phyloP scores from a whole-genome alignment of 2,329 filamentous ascomycete genomes.

The Aspergillus pseudoviridinutans region DNA sequence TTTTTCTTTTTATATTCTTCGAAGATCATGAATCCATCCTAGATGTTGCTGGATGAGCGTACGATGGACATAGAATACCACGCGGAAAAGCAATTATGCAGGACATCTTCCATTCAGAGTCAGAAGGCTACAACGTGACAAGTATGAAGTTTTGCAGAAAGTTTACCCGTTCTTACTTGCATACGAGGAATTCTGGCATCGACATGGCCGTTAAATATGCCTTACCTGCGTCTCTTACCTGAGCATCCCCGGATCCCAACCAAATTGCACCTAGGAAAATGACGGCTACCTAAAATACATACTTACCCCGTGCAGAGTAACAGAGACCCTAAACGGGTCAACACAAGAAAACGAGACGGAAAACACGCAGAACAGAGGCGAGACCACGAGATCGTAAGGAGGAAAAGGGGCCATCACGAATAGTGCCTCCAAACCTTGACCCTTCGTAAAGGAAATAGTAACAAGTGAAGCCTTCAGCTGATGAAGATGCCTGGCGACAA shows the following conservation, averaged over 20 bases:
- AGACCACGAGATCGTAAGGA: conserved; percentile 23
- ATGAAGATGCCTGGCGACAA: conserved; percentile 4
- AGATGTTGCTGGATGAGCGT: conserved; percentile 28
- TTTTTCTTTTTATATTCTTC: conserved; percentile 17
- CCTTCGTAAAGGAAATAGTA: neutral
- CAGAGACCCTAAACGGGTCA: conserved; percentile 26
- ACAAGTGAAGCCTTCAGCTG: neutral
- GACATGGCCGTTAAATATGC: conserved; percentile 25
- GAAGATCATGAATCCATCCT: conserved; percentile 12
- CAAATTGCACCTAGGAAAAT: conserved; percentile 16
- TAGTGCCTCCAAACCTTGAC: neutral
- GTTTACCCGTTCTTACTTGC: conserved; percentile 17
- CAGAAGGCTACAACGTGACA: neutral
- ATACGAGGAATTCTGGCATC: conserved; percentile 19
- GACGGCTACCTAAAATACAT: conserved; percentile 40
- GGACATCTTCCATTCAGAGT: conserved; percentile 1
- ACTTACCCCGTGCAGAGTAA: conserved; percentile 36
- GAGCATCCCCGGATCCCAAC: conserved; percentile 17
- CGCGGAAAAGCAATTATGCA: conserved; percentile 22
- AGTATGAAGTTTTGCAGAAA: conserved; percentile 1
- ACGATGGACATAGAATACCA: conserved; percentile 29
- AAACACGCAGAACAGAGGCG: conserved; percentile 14
- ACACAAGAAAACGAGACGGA: conserved; percentile 15
- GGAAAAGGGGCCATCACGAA: conserved; percentile 17
- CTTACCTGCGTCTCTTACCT: conserved; percentile 47